Base-by-base conservation (phyloP, 1,284 basidiomycete species). In the Dichomitus squalens region DNA sequence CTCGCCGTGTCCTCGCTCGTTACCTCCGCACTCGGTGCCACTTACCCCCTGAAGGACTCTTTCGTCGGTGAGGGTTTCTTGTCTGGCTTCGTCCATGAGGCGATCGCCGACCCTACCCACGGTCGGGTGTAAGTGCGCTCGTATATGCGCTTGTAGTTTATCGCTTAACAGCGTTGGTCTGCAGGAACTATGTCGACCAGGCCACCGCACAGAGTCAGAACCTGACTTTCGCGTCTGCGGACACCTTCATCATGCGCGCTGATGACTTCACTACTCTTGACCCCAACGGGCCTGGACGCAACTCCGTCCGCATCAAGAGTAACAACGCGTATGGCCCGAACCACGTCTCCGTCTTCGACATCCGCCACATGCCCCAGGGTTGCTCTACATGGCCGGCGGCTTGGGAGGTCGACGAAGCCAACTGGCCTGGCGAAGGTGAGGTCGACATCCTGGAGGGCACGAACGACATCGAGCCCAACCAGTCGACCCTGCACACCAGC, bases 321-420 rank as follows among this genome's bases (percentile, higher is more conserved):
- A 79, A 79, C 46, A 78, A 80, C 38, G 66, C 75, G 33, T 88
- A 82, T 64, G 78, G 74, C 2, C 18, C 44, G 29, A 82, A 77
- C 16, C 79, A 82, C 52, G 84, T 85, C 44, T 77, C 78, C 47
- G 77, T 88, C 84, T 88, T 70, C 64, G 78, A 84, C 66, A 75
- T 85, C 58, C 74, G 76, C 29, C 79, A 82, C 59, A 82, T 81
- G 79, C 79, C 88, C 3, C 76, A 85, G 68, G 88, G 86, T 35
- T 89, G 87, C 61, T 83, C 80, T 8, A 74, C 83, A 2, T 88
- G 86, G 86, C 86, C 87, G 23, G 79, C 75, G 35, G 72, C 69
- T 20, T 81, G 75, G 71, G 80, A 79, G 80, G 76, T 82, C 59
- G 60, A 72, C 66, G 58, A 75, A 61, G 56, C 53, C 58, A 46